Conservation (phyloP, 208 protist genomes). For the Phytomonas sp. region DNA sequence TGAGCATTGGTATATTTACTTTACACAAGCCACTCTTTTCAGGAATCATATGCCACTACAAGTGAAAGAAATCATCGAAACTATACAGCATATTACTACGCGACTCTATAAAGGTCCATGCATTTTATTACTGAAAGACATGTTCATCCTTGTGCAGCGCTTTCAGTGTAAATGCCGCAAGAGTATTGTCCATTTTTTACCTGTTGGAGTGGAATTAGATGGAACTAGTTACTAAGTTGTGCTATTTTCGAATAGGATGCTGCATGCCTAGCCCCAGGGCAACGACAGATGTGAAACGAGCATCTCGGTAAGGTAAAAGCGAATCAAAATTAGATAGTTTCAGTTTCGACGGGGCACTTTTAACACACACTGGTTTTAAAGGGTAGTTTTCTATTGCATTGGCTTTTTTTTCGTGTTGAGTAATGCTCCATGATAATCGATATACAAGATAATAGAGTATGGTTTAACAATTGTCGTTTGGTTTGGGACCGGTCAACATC, state of each 20-base stretch:
- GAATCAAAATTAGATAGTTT: background rate
- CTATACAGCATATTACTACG: conserved; percentile 36
- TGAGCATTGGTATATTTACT: conserved; percentile 65
- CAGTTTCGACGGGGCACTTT: background rate
- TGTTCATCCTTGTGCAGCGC: conserved; percentile 55
- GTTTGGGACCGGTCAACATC: no score
- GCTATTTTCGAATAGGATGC: background rate
- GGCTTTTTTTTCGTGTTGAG: no score
- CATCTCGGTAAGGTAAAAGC: background rate
- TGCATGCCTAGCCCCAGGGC: background rate
- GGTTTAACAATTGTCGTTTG: no score
- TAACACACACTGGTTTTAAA: no score
- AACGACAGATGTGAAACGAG: background rate
- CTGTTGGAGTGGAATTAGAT: conserved; percentile 52
- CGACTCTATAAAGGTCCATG: conserved; percentile 57
- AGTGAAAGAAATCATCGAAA: conserved; percentile 27
- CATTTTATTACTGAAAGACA: conserved; percentile 67
- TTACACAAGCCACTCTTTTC: conserved; percentile 25
- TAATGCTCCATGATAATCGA: no score
- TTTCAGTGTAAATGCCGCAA: conserved; percentile 60
- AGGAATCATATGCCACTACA: conserved; percentile 17
- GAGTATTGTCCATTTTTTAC: conserved; percentile 44
- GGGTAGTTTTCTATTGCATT: no score
- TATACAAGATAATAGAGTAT: no score
- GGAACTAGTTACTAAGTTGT: conserved; percentile 8